Evolutionary conservation across 768 basidiomycete species (phyloP).

Genomic region (Mycena vitilis): DNA sequence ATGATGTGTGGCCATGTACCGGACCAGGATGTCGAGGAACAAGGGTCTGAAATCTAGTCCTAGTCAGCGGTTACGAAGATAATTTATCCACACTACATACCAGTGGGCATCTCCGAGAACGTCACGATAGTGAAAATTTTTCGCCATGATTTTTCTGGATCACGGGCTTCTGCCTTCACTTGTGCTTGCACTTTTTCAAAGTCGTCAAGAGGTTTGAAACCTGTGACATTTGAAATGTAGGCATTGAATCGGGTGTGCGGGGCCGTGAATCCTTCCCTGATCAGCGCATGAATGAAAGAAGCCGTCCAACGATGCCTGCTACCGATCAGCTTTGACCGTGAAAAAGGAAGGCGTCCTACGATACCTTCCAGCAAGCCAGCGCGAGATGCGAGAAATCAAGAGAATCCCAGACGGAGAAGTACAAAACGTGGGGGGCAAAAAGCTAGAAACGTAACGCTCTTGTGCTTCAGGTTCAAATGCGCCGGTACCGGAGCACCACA

Average conservation of each 20-base stretch:
- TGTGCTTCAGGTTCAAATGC: conserved; percentile 19
- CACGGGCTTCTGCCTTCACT: not conserved
- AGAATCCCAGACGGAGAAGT: conserved; percentile 7
- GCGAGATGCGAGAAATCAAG: conserved; percentile 12
- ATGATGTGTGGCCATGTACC: no score
- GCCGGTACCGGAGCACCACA: conserved; percentile 9
- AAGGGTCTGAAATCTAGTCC: no score
- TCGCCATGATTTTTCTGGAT: not conserved
- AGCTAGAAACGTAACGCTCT: conserved; percentile 16
- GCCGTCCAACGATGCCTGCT: conserved; percentile 31
- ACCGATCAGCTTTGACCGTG: not conserved
- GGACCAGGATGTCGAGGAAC: no score
- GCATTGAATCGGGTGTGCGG: conserved; percentile 6
- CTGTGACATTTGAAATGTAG: not conserved
- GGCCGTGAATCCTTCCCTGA: not conserved
- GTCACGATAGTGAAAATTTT: no score
- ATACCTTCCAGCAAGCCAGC: conserved; percentile 27
- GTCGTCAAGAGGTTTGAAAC: not conserved
- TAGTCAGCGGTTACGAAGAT: no score
- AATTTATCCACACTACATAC: no score
- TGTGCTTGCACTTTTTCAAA: not conserved
- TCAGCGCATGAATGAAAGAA: conserved; percentile 7
- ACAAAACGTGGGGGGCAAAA: conserved; percentile 18
- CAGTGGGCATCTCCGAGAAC: no score
- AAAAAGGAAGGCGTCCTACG: not conserved